These are phyloP conservation scores for Blastobotrys indianensis DNA, from an alignment of 1,139 yeast species.

Conservation along the genomic window DNA sequence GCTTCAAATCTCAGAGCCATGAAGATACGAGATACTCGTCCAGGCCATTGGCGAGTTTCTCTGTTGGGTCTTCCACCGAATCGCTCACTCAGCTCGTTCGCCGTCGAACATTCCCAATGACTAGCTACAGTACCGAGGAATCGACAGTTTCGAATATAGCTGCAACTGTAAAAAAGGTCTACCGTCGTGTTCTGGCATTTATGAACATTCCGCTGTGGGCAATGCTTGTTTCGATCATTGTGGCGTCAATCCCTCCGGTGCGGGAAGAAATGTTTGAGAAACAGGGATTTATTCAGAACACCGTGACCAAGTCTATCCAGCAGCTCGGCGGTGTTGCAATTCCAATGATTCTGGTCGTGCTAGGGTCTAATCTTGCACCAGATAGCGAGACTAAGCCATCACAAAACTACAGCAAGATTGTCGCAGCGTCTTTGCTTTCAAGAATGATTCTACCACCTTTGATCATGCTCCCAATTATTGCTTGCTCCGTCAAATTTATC, in stretches of 20 bases:
- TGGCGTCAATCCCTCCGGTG: slow-evolving; percentile 72
- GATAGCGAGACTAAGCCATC: slow-evolving; percentile 39
- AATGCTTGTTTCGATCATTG: slow-evolving; percentile 74
- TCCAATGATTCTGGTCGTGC: slow-evolving; percentile 63
- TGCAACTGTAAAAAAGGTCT: slow-evolving; percentile 1
- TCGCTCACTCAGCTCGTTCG: too few relatives aligned
- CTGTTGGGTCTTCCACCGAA: too few relatives aligned
- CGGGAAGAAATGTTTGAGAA: slow-evolving; percentile 59
- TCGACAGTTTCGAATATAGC: too few relatives aligned
- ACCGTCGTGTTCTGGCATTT: slow-evolving; percentile 36
- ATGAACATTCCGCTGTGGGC: slow-evolving; percentile 97
- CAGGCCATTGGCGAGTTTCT: too few relatives aligned
- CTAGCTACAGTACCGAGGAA: too few relatives aligned
- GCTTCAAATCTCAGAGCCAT: too few relatives aligned
- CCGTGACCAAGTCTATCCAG: slow-evolving; percentile 66
- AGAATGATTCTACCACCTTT: slow-evolving; percentile 75
- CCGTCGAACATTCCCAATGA: too few relatives aligned
- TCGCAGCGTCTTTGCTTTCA: slow-evolving; percentile 61
- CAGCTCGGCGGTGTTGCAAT: slow-evolving; percentile 86
- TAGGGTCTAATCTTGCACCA: slow-evolving; percentile 49
- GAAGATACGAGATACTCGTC: too few relatives aligned
- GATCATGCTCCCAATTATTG: slow-evolving; percentile 60
- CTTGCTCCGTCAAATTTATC: slow-evolving; percentile 58
- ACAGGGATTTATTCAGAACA: slow-evolving; percentile 65
- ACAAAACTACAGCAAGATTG: slow-evolving; percentile 51